These are phyloP conservation scores for Boletus patriciae DNA, from an alignment of 768 basidiomycete genomes.

Conservation along the genomic window DNA sequence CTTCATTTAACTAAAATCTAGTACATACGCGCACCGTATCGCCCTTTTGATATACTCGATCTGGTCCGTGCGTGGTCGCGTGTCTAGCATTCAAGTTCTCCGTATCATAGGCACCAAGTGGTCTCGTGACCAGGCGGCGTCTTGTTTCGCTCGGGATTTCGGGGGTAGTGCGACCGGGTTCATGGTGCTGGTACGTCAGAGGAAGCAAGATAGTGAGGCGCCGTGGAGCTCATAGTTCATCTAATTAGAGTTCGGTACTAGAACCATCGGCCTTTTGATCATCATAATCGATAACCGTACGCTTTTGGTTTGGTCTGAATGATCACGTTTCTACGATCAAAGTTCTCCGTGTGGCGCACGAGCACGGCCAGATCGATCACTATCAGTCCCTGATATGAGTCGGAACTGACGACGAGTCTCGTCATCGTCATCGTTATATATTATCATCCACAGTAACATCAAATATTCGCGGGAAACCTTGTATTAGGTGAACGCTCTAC, in stretches of 20 bases:
- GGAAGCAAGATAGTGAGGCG: conserved; percentile 48
- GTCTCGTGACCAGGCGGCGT: too few species aligned
- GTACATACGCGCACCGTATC: not conserved
- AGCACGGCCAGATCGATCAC: conserved; percentile 8
- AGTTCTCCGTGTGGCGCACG: conserved; percentile 1
- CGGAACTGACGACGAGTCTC: conserved; percentile 1
- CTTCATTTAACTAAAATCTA: conserved; percentile 38
- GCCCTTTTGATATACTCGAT: not conserved
- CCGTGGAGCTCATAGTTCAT: conserved; percentile 55
- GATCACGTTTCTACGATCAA: not conserved
- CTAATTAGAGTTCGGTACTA: conserved; percentile 18
- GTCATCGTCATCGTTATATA: not conserved
- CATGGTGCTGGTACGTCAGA: conserved; percentile 46
- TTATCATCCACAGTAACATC: not conserved
- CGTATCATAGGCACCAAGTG: too few species aligned
- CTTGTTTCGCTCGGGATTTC: not conserved
- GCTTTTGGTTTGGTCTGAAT: not conserved
- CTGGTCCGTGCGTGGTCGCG: not conserved
- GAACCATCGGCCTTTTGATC: not conserved
- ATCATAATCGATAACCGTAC: not conserved
- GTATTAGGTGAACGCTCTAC: conserved; percentile 12
- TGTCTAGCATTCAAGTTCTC: conserved; percentile 3
- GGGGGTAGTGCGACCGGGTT: conserved; percentile 24
- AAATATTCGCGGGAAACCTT: not conserved
- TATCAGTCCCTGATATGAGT: not conserved